These are phyloP conservation scores for Crithidia thermophila DNA, from an alignment of 208 protist genomes.

Conservation along the genomic window DNA sequence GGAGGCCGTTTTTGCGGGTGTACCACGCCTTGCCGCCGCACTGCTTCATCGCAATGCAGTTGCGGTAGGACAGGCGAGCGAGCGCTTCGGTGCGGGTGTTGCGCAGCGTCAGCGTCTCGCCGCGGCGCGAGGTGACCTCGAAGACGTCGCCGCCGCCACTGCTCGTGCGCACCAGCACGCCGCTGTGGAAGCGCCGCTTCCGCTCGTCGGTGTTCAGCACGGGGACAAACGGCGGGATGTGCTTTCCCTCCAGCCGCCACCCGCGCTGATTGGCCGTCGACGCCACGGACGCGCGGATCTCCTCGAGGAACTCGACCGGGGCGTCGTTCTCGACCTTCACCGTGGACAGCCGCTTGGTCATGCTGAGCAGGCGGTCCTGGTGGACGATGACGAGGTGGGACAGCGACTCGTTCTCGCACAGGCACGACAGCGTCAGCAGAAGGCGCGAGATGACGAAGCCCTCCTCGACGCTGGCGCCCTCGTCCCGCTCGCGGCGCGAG, in stretches of 20 bases:
- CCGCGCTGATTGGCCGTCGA: constrained; percentile 47
- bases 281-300: constrained; percentile 71
- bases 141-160: constrained; percentile 23
- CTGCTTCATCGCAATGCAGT: constrained; percentile 85
- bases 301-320: constrained; percentile 68
- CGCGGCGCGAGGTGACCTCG: constrained; percentile 29
- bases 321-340: constrained; percentile 80
- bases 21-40: constrained; percentile 67
- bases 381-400: constrained; percentile 63
- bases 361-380: constrained; percentile 47
- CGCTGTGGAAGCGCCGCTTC: constrained; percentile 48
- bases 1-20: constrained; percentile 64
- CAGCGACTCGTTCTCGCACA: constrained; percentile 81
- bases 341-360: constrained; percentile 70
- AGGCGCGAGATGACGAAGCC: constrained; percentile 88
- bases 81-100: constrained; percentile 23
- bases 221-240: constrained; percentile 69
- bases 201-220: constrained; percentile 51
- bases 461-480: constrained; percentile 60
- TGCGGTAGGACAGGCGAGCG: constrained; percentile 32
- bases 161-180: constrained; percentile 52
- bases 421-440: constrained; percentile 79
- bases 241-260: constrained; percentile 29
- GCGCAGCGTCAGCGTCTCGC: constrained; percentile 31
- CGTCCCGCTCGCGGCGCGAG: constrained; percentile 34